These are phyloP conservation scores for Hypericum androsaemum DNA, from an alignment of 345 rosid species.

Conservation along the genomic window DNA sequence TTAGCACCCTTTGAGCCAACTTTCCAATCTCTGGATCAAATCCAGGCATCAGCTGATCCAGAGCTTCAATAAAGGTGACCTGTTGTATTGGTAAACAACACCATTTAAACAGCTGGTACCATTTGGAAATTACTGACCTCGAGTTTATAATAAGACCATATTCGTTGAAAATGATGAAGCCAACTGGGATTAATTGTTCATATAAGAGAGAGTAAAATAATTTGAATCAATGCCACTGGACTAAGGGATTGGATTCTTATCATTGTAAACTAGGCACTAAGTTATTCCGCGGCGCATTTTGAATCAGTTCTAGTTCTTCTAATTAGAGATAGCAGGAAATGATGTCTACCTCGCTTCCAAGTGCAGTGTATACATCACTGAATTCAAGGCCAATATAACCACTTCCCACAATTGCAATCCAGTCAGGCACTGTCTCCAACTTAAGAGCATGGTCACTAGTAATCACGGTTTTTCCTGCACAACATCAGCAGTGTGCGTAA, in stretches of 20 bases:
- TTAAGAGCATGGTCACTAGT: conserved; percentile 99
- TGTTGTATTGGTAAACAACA: conserved; percentile 19
- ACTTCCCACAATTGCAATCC: conserved; percentile 98
- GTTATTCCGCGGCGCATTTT: neutral
- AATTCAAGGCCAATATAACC: conserved; percentile 99
- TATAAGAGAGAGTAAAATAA: no score
- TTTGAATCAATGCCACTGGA: no score
- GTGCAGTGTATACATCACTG: conserved; percentile 98
- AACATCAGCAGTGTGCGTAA: conserved; percentile 5
- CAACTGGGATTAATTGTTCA: no score
- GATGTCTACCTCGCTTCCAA: conserved; percentile 86
- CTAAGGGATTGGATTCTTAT: no score
- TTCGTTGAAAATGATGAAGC: no score
- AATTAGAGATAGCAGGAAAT: conserved; percentile 5
- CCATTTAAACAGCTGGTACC: conserved; percentile 10
- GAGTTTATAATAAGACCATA: neutral
- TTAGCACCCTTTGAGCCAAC: conserved; percentile 87
- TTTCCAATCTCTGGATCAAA: conserved; percentile 99
- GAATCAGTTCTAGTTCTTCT: neutral
- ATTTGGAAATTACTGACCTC: conserved; percentile 1
- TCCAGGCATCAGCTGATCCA: conserved; percentile 99
- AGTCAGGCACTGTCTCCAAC: conserved; percentile 87
- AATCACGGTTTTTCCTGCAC: conserved; percentile 94
- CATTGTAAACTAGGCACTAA: no score
- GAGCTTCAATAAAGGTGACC: conserved; percentile 95